phyloP scores from a whole-genome alignment of 2,329 filamentous ascomycete genomes.

The Cladophialophora carrionii region DNA sequence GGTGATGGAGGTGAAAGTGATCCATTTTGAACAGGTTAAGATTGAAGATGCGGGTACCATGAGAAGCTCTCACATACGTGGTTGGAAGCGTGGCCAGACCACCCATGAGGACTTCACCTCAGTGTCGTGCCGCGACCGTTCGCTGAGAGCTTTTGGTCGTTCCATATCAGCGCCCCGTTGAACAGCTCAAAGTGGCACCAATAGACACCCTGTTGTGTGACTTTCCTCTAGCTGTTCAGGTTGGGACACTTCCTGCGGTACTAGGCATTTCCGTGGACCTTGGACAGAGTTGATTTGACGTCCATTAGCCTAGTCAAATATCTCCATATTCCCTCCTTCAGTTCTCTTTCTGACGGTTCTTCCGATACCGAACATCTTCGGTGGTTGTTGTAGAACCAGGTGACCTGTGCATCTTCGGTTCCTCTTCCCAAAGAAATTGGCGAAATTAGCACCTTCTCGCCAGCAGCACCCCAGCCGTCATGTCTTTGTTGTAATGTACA shows the following conservation, averaged over 20 bases:
- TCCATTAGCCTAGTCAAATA: not conserved
- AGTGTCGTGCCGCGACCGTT: not conserved
- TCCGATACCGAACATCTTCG: not conserved
- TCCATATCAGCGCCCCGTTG: not conserved
- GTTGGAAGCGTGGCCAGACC: not conserved
- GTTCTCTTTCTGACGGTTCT: not conserved
- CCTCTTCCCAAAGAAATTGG: not conserved
- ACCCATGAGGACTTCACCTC: not conserved
- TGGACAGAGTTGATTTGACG: not conserved
- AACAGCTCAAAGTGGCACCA: not conserved
- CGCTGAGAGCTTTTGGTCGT: too few relatives aligned
- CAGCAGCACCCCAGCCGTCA: not conserved
- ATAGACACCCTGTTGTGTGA: not conserved
- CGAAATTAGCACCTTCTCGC: too few relatives aligned
- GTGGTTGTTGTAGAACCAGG: not conserved
- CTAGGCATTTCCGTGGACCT: not conserved
- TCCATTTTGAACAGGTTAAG: not conserved
- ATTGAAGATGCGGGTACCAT: not conserved
- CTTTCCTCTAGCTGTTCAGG: not conserved
- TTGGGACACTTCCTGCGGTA: not conserved
- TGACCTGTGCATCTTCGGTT: not conserved
- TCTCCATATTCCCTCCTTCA: not conserved
- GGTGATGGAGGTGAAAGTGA: not conserved
- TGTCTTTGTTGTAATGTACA: conserved; percentile 16
- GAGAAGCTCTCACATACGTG: not conserved